Evolutionary conservation across 148 eudicot genomes (phyloP), one percentile per base, ranked within the genome.

Genomic region (Pharnaceum exiguum): DNA sequence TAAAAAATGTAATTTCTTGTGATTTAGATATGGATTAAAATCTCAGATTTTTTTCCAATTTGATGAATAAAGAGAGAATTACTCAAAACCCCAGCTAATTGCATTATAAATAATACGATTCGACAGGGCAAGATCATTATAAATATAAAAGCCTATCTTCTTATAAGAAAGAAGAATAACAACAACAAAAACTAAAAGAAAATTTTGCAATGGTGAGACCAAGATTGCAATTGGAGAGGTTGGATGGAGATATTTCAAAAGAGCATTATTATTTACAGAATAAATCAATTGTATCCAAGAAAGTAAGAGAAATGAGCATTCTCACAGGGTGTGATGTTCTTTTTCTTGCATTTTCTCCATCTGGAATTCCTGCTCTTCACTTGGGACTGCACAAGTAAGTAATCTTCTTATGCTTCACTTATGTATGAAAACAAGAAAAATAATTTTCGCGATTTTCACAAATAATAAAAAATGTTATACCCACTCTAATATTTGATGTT

Each of bases 131-230:
- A 47, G 26, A 10, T 11, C 12, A 10, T 18, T 8, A 1, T 11
- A 31, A 30, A 4, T 6, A n/a, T 31, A 30, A 35, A 24, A 55
- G 22, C 28, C 32, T 4, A 18, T 29, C 15, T 3, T 21, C 1
- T 27, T 5, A 2, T 6, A 27, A 47, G 39, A 38, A 18, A 32
- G 11, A 16, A 11, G 17, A 13, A 26, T 30, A 56, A 21, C n/a
- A n/a, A n/a, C n/a, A n/a, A n/a, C n/a, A n/a, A n/a, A n/a, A n/a
- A n/a, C n/a, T n/a, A 12, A 7, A 13, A 48, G 30, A 31, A 16
- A 2, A 18, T 9, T 3, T 2, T 1, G 56, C 49, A 65, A 72
- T 72, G 76, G 76, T 66, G 71, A 72, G 76, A 35, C 76, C 76
- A 54, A 66, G 16, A 31, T 15, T 72, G 12, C 67, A 60, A 32